A percentile compares a stretch with the other conserved stretches of the same genome.
phyloP scores from a whole-genome alignment of 2,329 filamentous ascomycete species.

The Xylariaceae sp. region DNA sequence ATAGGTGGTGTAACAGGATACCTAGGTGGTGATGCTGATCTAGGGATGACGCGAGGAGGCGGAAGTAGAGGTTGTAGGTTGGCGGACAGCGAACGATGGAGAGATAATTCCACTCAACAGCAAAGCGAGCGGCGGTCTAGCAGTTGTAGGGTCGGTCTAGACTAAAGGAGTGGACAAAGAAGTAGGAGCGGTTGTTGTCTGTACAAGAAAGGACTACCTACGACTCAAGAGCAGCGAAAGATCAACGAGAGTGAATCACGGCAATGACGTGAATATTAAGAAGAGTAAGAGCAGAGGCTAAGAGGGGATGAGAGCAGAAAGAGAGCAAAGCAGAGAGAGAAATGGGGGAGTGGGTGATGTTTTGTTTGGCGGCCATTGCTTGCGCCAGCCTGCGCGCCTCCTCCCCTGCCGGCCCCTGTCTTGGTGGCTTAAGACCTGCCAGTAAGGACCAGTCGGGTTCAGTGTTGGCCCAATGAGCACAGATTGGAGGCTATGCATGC shows the following conservation, averaged over 20 bases:
- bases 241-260: slow-evolving; percentile 14
- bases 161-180: slow-evolving; percentile 2
- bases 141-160: too few relatives aligned
- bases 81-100: too few relatives aligned
- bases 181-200: slow-evolving; percentile 2
- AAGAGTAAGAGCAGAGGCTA: not conserved
- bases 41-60: not conserved
- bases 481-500: too few relatives aligned
- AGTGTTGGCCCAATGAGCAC: too few relatives aligned
- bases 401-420: too few relatives aligned
- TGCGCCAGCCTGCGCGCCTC: too few relatives aligned
- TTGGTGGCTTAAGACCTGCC: too few relatives aligned
- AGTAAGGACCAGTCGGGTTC: too few relatives aligned
- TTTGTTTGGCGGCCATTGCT: too few relatives aligned
- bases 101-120: too few relatives aligned
- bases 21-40: not conserved
- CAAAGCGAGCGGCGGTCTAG: not conserved
- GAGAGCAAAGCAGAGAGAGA: not conserved
- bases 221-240: slow-evolving; percentile 5
- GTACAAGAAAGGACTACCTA: slow-evolving; percentile 2
- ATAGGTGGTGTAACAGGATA: not conserved
- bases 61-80: not conserved
- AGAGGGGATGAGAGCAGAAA: not conserved
- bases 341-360: too few relatives aligned
- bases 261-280: not conserved